Base-by-base conservation (phyloP, 2,329 filamentous ascomycete genomes). In the Pyricularia pennisetigena region DNA sequence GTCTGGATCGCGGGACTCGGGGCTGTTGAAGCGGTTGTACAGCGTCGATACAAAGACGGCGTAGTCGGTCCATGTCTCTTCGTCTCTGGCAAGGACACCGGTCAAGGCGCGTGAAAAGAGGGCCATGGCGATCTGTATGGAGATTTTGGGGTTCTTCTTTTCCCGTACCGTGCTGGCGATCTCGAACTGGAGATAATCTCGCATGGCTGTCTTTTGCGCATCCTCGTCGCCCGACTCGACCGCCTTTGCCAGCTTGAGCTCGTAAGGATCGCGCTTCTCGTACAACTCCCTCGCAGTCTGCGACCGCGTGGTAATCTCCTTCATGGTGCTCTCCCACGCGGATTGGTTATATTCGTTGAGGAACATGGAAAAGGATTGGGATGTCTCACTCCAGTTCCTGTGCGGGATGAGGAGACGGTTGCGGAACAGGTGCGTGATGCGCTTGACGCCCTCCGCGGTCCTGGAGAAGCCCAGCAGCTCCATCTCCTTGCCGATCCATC, bases 141-240 rank as follows among this genome's bases (percentile, higher is more conserved):
- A 78, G 23, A 81, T 77, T 28, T 80, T 77, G 12, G 78, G 75
- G 65, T 80, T 78, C 66, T 82, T 81, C 61, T 80, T 81, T 66
- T 82, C 88, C 70, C 85, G 85, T 72, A 84, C 84, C 71, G 82
- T 83, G 74, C 88, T 86, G 23, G 78, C 82, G 73, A 89, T 85
- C 80, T 99, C 95, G 91, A 92, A 97, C 68, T 92, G 88, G 23
- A 98, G 81, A 74, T 99, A 99, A 68, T 90, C 86, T 4, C 77
- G 78, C 79, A 89, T 82, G 62, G 79, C 76, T 24, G 77, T 72
- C 72, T 82, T 82, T 69, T 90, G 82, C 4, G 81, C 82, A 12
- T 86, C 83, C 30, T 79, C 76, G 72, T 92, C 85, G 68, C 82
- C 83, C 8, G 83, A 78, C 68, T 86, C 82, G 20, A 79, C 76